Conservation (phyloP, 2,329 filamentous ascomycete species). For the Arthrobotrys sinensis region DNA sequence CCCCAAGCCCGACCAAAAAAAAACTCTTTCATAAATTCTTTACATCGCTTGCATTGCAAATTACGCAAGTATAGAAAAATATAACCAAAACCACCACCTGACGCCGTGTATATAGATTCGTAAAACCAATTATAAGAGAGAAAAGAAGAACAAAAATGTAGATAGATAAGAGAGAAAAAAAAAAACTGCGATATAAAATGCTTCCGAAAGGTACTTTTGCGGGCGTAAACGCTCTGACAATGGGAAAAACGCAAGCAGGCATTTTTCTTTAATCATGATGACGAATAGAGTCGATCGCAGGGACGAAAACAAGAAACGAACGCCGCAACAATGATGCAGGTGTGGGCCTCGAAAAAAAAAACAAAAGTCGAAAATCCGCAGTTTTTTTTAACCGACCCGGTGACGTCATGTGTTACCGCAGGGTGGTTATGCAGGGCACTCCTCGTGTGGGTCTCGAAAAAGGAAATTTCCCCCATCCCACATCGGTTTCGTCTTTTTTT, state of each 20-base stretch:
- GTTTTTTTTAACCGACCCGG: slow-evolving; percentile 27
- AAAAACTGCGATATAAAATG: not conserved
- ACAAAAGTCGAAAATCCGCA: slow-evolving; percentile 32
- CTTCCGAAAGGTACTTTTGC: slow-evolving; percentile 7
- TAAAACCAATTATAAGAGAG: not conserved
- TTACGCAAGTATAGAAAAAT: slow-evolving; percentile 6
- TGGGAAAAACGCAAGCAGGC: slow-evolving; percentile 39
- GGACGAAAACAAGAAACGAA: slow-evolving; percentile 53
- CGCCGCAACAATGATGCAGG: slow-evolving; percentile 27
- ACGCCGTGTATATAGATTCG: slow-evolving; percentile 45
- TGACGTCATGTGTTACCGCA: slow-evolving; percentile 53
- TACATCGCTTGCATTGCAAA: slow-evolving; percentile 10
- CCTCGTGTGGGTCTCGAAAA: slow-evolving; percentile 28
- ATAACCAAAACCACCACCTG: not conserved
- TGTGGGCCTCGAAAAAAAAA: slow-evolving; percentile 28
- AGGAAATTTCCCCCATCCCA: slow-evolving; percentile 12
- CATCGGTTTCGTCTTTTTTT: slow-evolving; percentile 1
- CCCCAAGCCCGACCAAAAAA: not conserved
- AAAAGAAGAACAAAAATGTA: slow-evolving; percentile 1
- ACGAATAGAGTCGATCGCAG: slow-evolving; percentile 57
- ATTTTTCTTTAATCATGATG: slow-evolving; percentile 52
- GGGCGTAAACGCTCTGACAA: slow-evolving; percentile 32
- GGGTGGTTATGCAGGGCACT: slow-evolving; percentile 57
- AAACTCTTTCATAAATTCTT: slow-evolving; percentile 8
- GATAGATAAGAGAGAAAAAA: slow-evolving; percentile 4